Evolutionary conservation across 345 rosid species (phyloP), one percentile per base, ranked within the genome.

Genomic region (Chamaenerion angustifolium): DNA sequence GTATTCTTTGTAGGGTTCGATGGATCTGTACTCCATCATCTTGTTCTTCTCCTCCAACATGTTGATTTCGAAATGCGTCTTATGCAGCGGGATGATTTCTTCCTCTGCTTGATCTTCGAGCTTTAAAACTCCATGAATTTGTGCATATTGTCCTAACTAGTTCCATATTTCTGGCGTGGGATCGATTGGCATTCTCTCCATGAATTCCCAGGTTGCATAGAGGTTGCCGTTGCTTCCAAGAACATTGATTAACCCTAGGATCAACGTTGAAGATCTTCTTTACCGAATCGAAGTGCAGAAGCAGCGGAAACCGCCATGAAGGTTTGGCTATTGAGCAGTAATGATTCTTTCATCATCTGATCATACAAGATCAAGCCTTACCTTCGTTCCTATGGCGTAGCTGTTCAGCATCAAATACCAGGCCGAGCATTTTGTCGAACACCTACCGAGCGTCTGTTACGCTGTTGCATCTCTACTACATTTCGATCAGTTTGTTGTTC

Each of bases 21-120:
- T 11, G 45, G 52, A 68, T 15, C 70, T 59, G 51, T 56, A 77
- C 27, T 80, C 69, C 1, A 51, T 45, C 31, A 72, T 13, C 62
- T 68, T 66, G 21, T 70, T 72, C 66, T 74, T 80, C 62, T 59
- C 79, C 71, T 68, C 79, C 23, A 80, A 53, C 83, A 80, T 80
- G 63, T 74, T 68, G 27, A 50, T 55, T 5, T 11, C 71, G 18
- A 70, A 60, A 43, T 64, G n/a, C n/a, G n/a, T n/a, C n/a, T n/a
- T n/a, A n/a, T n/a, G 62, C 52, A 61, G 44, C 52, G 59, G 56
- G 43, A 59, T 49, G 69, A 68, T 56, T 56, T 66, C 51, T 61
- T 74, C 75, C 40, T 65, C 71, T 0, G 49, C 57, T 16, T 0
- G 75, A 44, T 77, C 73, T 56, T 75, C 79, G 13, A 77, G 79